Percentiles rank a stretch among this genome's conserved stretches.
Conservation (phyloP, 2,329 filamentous ascomycete species). For the Sclerotinia minor region DNA sequence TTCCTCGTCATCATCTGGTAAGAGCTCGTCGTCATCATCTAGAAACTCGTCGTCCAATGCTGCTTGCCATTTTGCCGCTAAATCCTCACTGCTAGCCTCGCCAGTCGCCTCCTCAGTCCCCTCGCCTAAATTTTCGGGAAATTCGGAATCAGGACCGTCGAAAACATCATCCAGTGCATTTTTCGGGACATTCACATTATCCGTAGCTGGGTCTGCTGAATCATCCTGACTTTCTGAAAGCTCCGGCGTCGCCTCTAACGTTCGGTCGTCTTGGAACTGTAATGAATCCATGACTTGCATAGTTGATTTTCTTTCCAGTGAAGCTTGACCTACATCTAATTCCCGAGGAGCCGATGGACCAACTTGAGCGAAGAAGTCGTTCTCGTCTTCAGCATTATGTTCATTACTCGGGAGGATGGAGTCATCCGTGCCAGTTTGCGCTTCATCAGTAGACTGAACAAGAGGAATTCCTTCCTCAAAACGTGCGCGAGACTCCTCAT, state of each 20-base stretch:
- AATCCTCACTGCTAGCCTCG: constrained; percentile 52
- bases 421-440: constrained; percentile 25
- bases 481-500: constrained; percentile 52
- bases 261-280: constrained; percentile 41
- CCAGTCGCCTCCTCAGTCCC: constrained; percentile 38
- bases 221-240: constrained; percentile 26
- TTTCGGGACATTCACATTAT: constrained; percentile 20
- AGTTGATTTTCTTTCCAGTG: constrained; percentile 68
- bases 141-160: constrained; percentile 36
- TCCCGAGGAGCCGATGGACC: constrained; percentile 38
- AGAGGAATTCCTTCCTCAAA: constrained; percentile 71
- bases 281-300: constrained; percentile 61
- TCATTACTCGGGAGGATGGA: constrained; percentile 44
- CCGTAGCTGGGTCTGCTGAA: neutral
- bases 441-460: constrained; percentile 45
- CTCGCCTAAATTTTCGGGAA: constrained; percentile 35
- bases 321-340: constrained; percentile 21
- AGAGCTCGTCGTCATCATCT: constrained; percentile 57
- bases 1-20: constrained; percentile 56
- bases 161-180: constrained; percentile 35
- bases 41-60: constrained; percentile 72
- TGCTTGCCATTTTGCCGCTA: constrained; percentile 81
- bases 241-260: constrained; percentile 27
- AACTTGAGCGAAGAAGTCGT: constrained; percentile 59
- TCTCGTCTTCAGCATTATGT: constrained; percentile 43